Percentiles rank a stretch among this genome's conserved stretches.
These are phyloP conservation scores for Aspergillus vadensis DNA, from an alignment of 2,329 filamentous ascomycete species.

Conservation along the genomic window DNA sequence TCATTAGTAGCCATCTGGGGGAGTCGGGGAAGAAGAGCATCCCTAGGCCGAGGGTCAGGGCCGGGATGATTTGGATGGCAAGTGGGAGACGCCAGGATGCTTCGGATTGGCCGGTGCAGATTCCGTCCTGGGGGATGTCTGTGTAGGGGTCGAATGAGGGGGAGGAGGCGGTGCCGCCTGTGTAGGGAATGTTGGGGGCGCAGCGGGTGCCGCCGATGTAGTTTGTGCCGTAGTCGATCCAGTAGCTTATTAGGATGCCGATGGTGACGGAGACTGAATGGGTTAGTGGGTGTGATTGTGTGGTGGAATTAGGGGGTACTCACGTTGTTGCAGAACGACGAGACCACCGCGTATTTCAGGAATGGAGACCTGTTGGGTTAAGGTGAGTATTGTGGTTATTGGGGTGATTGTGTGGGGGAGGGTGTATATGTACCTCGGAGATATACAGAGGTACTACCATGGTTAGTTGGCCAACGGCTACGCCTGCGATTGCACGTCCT, in stretches of 20 bases:
- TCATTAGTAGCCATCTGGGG: conserved; percentile 50
- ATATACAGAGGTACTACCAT: conserved; percentile 58
- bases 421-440: conserved; percentile 41
- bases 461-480: conserved; percentile 47
- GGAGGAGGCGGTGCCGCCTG: conserved; percentile 43
- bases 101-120: conserved; percentile 52
- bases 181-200: conserved; percentile 51
- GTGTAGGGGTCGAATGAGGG: conserved; percentile 46
- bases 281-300: conserved; percentile 17
- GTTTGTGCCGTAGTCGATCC: conserved; percentile 49
- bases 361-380: conserved; percentile 43
- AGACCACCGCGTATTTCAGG: conserved; percentile 42
- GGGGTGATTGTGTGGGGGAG: background rate
- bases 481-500: conserved; percentile 49
- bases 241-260: conserved; percentile 42
- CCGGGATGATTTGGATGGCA: conserved; percentile 49
- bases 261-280: conserved; percentile 46
- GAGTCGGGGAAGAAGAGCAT: conserved; percentile 58
- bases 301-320: conserved; percentile 9
- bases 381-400: background rate
- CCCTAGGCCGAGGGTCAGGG: conserved; percentile 41
- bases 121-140: conserved; percentile 47
- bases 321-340: conserved; percentile 43
- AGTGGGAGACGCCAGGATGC: conserved; percentile 53
- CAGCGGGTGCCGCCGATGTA: conserved; percentile 51